Conservation (phyloP, 306 rosid species). For the Rosa lucieae region DNA sequence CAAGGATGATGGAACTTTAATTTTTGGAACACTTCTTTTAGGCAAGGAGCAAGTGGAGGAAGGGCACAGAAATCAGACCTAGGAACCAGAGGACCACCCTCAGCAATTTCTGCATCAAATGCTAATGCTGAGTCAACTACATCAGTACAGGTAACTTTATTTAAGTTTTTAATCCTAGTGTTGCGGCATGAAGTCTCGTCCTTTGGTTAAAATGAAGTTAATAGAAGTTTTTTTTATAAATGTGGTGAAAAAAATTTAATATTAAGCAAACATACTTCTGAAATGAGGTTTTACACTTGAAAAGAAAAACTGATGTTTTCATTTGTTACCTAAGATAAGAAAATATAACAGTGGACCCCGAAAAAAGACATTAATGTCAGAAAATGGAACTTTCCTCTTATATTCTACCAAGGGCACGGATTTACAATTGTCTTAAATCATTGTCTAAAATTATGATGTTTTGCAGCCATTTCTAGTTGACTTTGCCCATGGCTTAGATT, state of each 20-base stretch:
- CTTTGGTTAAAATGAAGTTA: conserved; percentile 9
- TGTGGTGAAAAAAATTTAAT: not conserved
- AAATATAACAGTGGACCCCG: not conserved
- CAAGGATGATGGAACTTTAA: not conserved
- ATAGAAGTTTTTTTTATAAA: not conserved
- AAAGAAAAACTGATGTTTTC: not conserved
- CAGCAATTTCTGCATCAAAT: conserved; percentile 31
- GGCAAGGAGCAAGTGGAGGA: conserved; percentile 53
- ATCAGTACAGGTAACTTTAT: conserved; percentile 47
- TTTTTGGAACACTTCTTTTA: conserved; percentile 16
- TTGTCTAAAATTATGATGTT: not conserved
- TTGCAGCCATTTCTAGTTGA: not conserved
- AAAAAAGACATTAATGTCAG: not conserved
- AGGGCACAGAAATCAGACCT: conserved; percentile 44
- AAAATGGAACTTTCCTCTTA: not conserved
- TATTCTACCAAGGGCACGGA: not conserved
- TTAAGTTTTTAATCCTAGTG: conserved; percentile 4
- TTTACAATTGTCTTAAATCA: not conserved
- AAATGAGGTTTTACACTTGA: not conserved
- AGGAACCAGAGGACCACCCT: conserved; percentile 48
- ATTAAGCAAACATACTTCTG: not conserved
- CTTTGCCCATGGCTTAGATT: not conserved
- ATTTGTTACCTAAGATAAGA: not conserved
- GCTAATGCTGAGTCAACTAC: conserved; percentile 31
- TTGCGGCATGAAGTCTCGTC: conserved; percentile 3